A percentile compares a stretch with the other conserved stretches of the same genome.
Conservation (phyloP, 2,329 filamentous ascomycete genomes). For the Monosporascus ibericus region DNA sequence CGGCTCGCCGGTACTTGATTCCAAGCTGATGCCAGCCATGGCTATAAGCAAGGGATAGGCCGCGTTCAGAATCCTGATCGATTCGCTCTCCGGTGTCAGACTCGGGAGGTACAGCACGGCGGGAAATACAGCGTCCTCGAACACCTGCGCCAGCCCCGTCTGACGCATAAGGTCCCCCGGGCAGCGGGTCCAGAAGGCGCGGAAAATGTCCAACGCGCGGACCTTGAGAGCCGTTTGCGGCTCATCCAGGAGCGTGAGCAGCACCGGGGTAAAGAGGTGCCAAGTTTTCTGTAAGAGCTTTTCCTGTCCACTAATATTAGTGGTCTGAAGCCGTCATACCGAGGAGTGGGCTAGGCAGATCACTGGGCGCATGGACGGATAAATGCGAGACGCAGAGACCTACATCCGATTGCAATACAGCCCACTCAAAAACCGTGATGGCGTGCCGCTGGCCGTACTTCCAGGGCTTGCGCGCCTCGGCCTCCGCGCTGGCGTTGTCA, state of each 20-base stretch:
- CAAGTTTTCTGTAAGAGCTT: constrained; percentile 49
- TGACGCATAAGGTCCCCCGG: constrained; percentile 46
- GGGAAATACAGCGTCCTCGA: constrained; percentile 64
- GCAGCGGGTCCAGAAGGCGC: constrained; percentile 48
- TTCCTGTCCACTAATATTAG: constrained; percentile 22
- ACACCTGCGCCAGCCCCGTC: constrained; percentile 61
- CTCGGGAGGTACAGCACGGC: constrained; percentile 71
- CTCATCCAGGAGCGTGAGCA: constrained; percentile 66
- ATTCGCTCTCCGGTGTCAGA: constrained; percentile 68
- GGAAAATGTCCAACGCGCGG: constrained; percentile 50
- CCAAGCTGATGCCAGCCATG: constrained; percentile 38
- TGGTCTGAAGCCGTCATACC: constrained; percentile 5
- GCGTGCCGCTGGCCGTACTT: constrained; percentile 47
- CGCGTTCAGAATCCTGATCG: constrained; percentile 53
- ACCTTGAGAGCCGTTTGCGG: constrained; percentile 44
- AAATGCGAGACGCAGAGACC: constrained; percentile 16
- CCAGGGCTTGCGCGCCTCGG: constrained; percentile 49
- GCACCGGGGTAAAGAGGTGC: constrained; percentile 62
- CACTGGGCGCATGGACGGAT: not conserved
- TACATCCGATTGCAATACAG: constrained; percentile 45
- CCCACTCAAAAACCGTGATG: constrained; percentile 56
- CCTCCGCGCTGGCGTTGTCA: constrained; percentile 22
- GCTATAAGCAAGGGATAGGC: constrained; percentile 62
- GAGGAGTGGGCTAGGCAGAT: constrained; percentile 2
- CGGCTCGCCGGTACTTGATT: not conserved